Percentiles rank a stretch among this genome's conserved stretches.
phyloP scores from a whole-genome alignment of 2,329 filamentous ascomycete genomes.

The Penicillium capsulatum region DNA sequence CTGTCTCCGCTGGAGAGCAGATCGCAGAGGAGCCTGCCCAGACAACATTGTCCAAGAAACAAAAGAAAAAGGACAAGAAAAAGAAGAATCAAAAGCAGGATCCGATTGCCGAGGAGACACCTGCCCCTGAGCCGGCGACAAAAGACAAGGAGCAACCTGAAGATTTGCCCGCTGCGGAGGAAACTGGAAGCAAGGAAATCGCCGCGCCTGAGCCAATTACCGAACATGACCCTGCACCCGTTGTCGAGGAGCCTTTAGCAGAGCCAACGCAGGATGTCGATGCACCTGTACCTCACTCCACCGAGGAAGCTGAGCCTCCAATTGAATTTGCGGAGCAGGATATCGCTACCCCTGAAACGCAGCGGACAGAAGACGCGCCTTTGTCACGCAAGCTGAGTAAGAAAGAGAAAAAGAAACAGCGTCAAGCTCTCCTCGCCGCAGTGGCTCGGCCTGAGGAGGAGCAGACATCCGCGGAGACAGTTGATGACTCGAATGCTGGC shows the following conservation, averaged over 20 bases:
- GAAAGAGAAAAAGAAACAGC: conserved; percentile 28
- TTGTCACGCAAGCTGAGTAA: conserved; percentile 23
- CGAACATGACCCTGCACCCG: not conserved
- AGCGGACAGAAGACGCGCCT: conserved; percentile 5
- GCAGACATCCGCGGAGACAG: not conserved
- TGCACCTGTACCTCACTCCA: not conserved
- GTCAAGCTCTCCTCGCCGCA: conserved; percentile 16
- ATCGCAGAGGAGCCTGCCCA: conserved; percentile 9
- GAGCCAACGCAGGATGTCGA: conserved; percentile 2
- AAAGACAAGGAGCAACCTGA: conserved; percentile 19
- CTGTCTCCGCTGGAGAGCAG: not conserved
- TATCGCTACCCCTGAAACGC: conserved; percentile 1
- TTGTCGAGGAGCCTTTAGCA: not conserved
- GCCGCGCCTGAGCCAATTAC: conserved; percentile 4
- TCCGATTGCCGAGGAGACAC: conserved; percentile 5
- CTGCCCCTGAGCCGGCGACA: conserved; percentile 2
- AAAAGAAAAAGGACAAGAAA: conserved; percentile 25
- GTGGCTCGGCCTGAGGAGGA: conserved; percentile 3
- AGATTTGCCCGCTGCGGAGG: conserved; percentile 7
- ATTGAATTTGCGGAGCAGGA: too few relatives aligned
- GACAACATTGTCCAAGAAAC: conserved; percentile 11
- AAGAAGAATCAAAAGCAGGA: conserved; percentile 18
- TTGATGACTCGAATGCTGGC: not conserved
- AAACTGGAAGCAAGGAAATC: conserved; percentile 2
- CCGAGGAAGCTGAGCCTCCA: conserved; percentile 3